Evolutionary conservation across 2,329 filamentous ascomycete species (phyloP), one percentile per base, ranked within the genome.

Genomic region (Cordyceps tenuipes): DNA sequence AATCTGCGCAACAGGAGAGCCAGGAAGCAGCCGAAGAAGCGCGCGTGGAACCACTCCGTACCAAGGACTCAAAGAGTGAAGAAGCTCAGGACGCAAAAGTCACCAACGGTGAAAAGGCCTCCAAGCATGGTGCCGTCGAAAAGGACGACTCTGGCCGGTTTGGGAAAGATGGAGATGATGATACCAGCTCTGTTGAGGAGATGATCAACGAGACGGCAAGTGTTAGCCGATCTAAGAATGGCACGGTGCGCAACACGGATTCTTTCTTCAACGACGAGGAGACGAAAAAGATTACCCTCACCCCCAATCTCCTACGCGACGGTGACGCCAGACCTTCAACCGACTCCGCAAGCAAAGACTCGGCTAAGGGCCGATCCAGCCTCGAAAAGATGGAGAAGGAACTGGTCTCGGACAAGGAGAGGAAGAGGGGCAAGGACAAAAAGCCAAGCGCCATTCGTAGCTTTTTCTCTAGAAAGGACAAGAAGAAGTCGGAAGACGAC

Each of bases 251-350:
- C 64, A 95, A 95, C 70, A 93, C 91, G 5, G 93, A 97, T 73
- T 96, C 93, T 1, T 97, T 97, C 79, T 97, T 97, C 79, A 96
- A 91, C 73, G 94, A 97, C 69, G 93, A 85, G 43, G 94, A 97
- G 73, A 97, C 94, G 3, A 91, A 95, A 73, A 97, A 97, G 77
- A 97, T 99, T 66, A 96, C 92, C 0, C 82, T 99, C 49, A 99
- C 94, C 3, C 94, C 94, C 1, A 96, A 96, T 66, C 76, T 99
- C 57, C 77, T 97, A 46, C 86, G 93, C 47, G 93, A 97, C 65
- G 92, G 97, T 66, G 81, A 78, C 73, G 72, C 81, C 73, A 72
- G 79, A 76, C 71, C 93, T 79, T 75, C 75, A 2, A 70, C 69
- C 12, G 74, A 76, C 23, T 75, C 73, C 2, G 51, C 61, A 17